Evolutionary conservation across 2,329 filamentous ascomycete genomes (phyloP), one percentile per base, ranked within the genome.

Genomic region (Botrytis elliptica): DNA sequence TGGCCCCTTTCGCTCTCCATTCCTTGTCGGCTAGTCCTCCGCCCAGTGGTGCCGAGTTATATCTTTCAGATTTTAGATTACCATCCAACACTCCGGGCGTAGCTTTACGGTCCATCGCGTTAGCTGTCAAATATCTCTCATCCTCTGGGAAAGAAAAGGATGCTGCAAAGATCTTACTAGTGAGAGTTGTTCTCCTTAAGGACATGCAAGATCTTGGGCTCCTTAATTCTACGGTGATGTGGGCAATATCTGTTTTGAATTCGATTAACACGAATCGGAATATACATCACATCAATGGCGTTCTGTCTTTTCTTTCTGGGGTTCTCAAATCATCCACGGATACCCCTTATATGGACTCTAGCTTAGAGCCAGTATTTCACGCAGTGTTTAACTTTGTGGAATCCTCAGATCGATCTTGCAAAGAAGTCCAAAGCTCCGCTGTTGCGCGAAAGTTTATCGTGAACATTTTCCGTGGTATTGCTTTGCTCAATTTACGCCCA

Each of bases 1-100:
- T 95, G 46, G 94, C 94, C 1, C 96, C 96, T 0, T 99, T 99
- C 82, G 95, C 98, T 79, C 85, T 99, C 70, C 88, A 91, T 3
- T 94, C 93, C 3, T 95, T 99, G 75, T 98, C 95, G 1, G 89
- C 88, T 3, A 82, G 84, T 1, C 85, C 86, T 44, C 81, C 85
- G 29, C 86, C 87, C 46, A 84, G 87, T 73, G 81, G 84, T 4
- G 82, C 83, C 46, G 46, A 55, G 36, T 40, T 40, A 8, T 29
- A 79, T 84, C 6, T 89, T 1, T 79, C 83, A 0, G 86, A 85
- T 1, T 83, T 93, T 29, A 79, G 81, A 14, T 87, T 92, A 82
- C 88, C 91, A 0, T 77, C 81, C 1, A 83, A 88, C 46, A 83
- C 94, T 1, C 94, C 95, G 0, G 88, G 88, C 2, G 88, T 98